phyloP scores from a whole-genome alignment of 2,329 filamentous ascomycete species.

The Sordariomycetes sp. region DNA sequence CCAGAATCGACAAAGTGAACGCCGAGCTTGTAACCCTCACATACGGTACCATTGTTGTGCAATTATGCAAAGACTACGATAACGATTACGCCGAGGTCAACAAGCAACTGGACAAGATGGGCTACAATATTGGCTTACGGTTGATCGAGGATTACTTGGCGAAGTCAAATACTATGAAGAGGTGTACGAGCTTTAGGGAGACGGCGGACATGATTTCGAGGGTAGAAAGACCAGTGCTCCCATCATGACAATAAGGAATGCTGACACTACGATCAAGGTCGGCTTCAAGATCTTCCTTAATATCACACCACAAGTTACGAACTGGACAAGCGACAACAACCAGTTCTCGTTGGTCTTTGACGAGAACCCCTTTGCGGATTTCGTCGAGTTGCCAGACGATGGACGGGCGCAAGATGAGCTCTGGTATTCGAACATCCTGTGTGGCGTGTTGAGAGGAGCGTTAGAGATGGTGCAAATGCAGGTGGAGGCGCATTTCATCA shows the following conservation, averaged over 20 bases:
- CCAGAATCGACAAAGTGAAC: slow-evolving; percentile 94
- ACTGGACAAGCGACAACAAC: slow-evolving; percentile 94
- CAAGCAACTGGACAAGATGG: slow-evolving; percentile 97
- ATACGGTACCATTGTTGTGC: slow-evolving; percentile 94
- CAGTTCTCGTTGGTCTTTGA: slow-evolving; percentile 95
- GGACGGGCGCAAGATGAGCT: slow-evolving; percentile 91
- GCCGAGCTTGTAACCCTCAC: slow-evolving; percentile 95
- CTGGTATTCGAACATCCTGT: slow-evolving; percentile 97
- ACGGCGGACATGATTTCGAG: slow-evolving; percentile 96
- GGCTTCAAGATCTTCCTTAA: slow-evolving; percentile 99
- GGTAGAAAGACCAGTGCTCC: slow-evolving; percentile 33
- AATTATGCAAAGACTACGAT: slow-evolving; percentile 94
- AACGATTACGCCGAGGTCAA: slow-evolving; percentile 93
- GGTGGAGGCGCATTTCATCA: slow-evolving; percentile 93
- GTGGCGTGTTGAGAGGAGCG: slow-evolving; percentile 81
- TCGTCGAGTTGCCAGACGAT: slow-evolving; percentile 94
- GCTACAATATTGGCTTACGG: slow-evolving; percentile 93
- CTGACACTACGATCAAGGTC: slow-evolving; percentile 45
- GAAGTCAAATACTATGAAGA: slow-evolving; percentile 81
- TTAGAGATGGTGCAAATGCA: slow-evolving; percentile 99
- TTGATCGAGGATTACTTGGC: slow-evolving; percentile 97
- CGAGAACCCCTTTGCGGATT: slow-evolving; percentile 93
- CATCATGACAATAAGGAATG: neutral
- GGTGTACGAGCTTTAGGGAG: slow-evolving; percentile 88
- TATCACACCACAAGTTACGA: slow-evolving; percentile 84